These are phyloP conservation scores for Aspergillus sclerotioniger DNA, from an alignment of 495 filamentous ascomycete species.

Conservation along the genomic window DNA sequence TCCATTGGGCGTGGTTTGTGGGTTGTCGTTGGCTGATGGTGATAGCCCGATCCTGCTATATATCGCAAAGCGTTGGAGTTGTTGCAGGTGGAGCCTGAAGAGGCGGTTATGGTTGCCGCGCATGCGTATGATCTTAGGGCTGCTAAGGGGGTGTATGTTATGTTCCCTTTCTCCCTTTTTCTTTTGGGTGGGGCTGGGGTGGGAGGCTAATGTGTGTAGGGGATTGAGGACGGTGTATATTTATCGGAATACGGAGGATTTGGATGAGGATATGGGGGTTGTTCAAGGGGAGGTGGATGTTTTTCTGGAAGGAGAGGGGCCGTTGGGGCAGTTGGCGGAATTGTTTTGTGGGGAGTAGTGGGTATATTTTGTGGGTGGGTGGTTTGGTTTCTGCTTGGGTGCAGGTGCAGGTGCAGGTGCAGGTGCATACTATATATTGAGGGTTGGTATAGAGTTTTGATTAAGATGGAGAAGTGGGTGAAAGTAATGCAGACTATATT, in stretches of 20 bases:
- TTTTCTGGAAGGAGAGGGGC: constrained; percentile 45
- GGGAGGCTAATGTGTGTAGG: not conserved
- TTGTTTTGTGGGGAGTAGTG: not conserved
- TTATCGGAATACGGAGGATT: constrained; percentile 53
- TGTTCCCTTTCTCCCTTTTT: not conserved
- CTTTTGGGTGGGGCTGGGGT: not conserved
- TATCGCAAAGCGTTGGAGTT: constrained; percentile 46
- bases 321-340: not conserved
- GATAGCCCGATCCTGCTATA: constrained; percentile 36
- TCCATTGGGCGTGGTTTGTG: not conserved
- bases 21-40: not conserved
- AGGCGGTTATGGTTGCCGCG: constrained; percentile 53
- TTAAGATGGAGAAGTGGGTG: not conserved
- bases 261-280: constrained; percentile 46
- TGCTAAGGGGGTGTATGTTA: constrained; percentile 30
- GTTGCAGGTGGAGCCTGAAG: constrained; percentile 40
- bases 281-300: constrained; percentile 45
- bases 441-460: not conserved
- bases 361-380: not conserved
- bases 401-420: no score
- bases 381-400: no score
- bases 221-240: constrained; percentile 54
- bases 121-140: constrained; percentile 54
- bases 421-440: not conserved
- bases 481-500: not conserved